Evolutionary conservation across 1,284 basidiomycete genomes (phyloP).

Genomic region (Ustilago loliicola): DNA sequence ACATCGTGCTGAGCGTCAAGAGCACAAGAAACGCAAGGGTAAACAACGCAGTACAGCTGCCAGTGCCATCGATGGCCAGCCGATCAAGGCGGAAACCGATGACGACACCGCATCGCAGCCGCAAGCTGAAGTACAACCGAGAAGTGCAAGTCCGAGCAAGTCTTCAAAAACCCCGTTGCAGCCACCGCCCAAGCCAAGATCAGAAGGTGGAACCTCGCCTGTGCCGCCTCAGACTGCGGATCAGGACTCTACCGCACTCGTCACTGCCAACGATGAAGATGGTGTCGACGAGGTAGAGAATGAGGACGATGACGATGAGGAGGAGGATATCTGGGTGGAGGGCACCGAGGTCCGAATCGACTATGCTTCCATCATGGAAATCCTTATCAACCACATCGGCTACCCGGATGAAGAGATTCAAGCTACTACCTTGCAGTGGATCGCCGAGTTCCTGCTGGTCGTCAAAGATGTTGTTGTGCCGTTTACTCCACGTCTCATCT

Average conservation of each 20-base stretch:
- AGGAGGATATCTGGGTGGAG: constrained; percentile 81
- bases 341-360: constrained; percentile 93
- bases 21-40: constrained; percentile 74
- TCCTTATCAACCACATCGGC: constrained; percentile 89
- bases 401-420: constrained; percentile 75
- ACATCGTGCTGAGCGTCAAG: constrained; percentile 33
- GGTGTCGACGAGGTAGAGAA: constrained; percentile 34
- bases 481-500: constrained; percentile 91
- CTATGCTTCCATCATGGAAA: constrained; percentile 92
- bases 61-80: background rate
- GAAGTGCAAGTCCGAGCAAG: constrained; percentile 41
- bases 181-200: constrained; percentile 6
- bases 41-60: constrained; percentile 59
- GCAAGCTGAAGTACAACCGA: constrained; percentile 36
- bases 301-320: constrained; percentile 69
- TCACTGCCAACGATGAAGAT: constrained; percentile 13
- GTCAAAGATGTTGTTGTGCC: constrained; percentile 92
- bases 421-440: constrained; percentile 80
- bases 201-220: constrained; percentile 30
- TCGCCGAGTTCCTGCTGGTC: constrained; percentile 89
- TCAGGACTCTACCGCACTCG: constrained; percentile 1
- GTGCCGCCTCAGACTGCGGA: constrained; percentile 17
- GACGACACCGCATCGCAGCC: constrained; percentile 72
- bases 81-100: background rate
- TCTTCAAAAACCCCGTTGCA: constrained; percentile 14